phyloP scores from a whole-genome alignment of 352 stramenopile species.

The Phytophthora ohioensis region DNA sequence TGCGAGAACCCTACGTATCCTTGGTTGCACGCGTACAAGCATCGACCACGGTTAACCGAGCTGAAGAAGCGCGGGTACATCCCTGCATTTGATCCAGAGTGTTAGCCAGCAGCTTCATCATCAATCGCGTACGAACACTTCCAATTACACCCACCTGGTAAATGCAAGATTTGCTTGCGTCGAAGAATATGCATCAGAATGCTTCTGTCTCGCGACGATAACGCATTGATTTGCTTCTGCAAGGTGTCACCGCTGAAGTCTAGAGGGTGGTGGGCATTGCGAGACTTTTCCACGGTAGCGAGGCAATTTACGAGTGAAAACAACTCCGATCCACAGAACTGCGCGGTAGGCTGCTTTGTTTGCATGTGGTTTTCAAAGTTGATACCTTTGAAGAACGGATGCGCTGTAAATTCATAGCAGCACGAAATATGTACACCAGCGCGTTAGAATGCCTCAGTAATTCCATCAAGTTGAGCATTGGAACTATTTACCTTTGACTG shows the following conservation, averaged over 20 bases:
- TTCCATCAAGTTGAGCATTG: background rate
- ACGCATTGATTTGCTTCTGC: conserved; percentile 49
- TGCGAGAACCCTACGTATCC: conserved; percentile 74
- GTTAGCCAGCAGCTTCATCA: conserved; percentile 15
- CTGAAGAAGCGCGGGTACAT: conserved; percentile 83
- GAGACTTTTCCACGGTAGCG: conserved; percentile 46
- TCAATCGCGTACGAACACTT: background rate
- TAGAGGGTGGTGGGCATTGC: conserved; percentile 28
- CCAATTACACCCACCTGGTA: conserved; percentile 45
- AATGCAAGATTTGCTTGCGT: conserved; percentile 75
- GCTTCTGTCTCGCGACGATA: conserved; percentile 44
- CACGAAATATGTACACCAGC: background rate
- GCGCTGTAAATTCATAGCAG: conserved; percentile 41
- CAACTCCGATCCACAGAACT: conserved; percentile 55
- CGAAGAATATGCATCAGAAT: conserved; percentile 85
- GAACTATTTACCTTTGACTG: conserved; percentile 65
- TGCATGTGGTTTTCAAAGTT: conserved; percentile 76
- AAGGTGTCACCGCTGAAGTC: conserved; percentile 41
- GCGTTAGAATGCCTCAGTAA: conserved; percentile 2
- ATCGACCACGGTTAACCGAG: conserved; percentile 56
- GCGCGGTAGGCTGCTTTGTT: conserved; percentile 36
- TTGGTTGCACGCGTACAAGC: conserved; percentile 60
- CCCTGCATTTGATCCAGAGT: conserved; percentile 31
- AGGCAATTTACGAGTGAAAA: conserved; percentile 61
- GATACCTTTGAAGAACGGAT: conserved; percentile 78